A percentile compares a stretch with the other conserved stretches of the same genome.
Conservation (phyloP, 805 yeast genomes). For the Nadsonia fulvescens region DNA sequence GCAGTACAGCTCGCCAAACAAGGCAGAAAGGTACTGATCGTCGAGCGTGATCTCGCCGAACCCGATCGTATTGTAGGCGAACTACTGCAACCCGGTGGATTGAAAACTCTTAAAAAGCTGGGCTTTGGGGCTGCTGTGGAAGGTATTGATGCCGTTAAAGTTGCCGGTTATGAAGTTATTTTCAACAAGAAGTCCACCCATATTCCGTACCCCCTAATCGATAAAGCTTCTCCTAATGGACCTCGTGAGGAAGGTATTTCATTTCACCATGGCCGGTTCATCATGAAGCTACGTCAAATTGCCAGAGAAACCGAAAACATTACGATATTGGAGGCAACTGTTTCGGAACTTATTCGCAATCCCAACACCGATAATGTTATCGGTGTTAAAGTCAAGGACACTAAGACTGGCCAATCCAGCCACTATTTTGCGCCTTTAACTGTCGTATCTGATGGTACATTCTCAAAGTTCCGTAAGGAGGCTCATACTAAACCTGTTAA, state of each 20-base stretch:
- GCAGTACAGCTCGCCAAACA: conserved; percentile 83
- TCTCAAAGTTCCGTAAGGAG: conserved; percentile 75
- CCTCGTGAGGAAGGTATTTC: conserved; percentile 43
- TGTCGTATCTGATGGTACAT: conserved; percentile 81
- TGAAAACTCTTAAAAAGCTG: conserved; percentile 59
- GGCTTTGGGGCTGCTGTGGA: conserved; percentile 69
- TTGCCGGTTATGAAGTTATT: conserved; percentile 65
- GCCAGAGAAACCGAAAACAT: conserved; percentile 57
- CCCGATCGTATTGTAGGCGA: conserved; percentile 98
- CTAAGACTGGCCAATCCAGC: conserved; percentile 20
- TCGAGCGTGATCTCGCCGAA: conserved; percentile 77
- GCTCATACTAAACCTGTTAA: conserved; percentile 45
- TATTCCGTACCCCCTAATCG: conserved; percentile 43
- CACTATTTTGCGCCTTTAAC: conserved; percentile 45
- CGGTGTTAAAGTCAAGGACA: conserved; percentile 43
- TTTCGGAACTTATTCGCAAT: conserved; percentile 43
- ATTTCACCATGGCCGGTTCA: conserved; percentile 83
- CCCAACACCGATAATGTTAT: conserved; percentile 34
- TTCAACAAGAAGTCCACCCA: conserved; percentile 38
- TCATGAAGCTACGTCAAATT: conserved; percentile 55
- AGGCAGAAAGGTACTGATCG: conserved; percentile 61
- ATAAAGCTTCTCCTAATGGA: conserved; percentile 5
- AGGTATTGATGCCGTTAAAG: conserved; percentile 59
- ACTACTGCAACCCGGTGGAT: conserved; percentile 92
- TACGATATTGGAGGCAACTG: conserved; percentile 68